phyloP scores from a whole-genome alignment of 805 yeast genomes.

The Pichia eremophila region DNA sequence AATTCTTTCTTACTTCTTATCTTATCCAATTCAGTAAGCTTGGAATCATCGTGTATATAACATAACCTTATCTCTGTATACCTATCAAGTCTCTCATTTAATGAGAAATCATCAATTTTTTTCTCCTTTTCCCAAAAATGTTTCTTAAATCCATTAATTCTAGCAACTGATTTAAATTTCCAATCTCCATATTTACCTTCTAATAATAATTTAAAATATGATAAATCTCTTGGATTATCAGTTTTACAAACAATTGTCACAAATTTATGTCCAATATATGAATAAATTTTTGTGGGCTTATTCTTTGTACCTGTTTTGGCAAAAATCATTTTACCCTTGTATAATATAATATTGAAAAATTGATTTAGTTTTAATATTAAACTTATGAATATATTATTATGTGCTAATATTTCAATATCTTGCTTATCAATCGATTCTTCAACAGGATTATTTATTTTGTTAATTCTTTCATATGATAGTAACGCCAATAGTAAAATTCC shows the following conservation, averaged over 20 bases:
- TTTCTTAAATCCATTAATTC: slow-evolving; percentile 6
- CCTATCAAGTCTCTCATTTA: too few relatives aligned
- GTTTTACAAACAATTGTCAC: slow-evolving; percentile 8
- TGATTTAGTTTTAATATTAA: slow-evolving; percentile 1
- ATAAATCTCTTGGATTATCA: slow-evolving; percentile 1
- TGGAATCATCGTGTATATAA: not conserved
- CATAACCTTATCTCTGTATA: slow-evolving; percentile 9
- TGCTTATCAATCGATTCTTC: not conserved
- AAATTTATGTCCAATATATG: slow-evolving; percentile 13
- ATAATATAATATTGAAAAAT: slow-evolving; percentile 5
- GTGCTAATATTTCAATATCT: slow-evolving; percentile 5
- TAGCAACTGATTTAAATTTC: slow-evolving; percentile 9
- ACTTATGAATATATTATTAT: slow-evolving; percentile 10
- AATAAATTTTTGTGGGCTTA: slow-evolving; percentile 1
- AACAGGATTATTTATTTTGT: not conserved
- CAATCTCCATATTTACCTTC: slow-evolving; percentile 8
- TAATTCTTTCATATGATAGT: slow-evolving; percentile 3
- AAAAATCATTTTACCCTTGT: slow-evolving; percentile 8
- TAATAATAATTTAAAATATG: slow-evolving; percentile 9
- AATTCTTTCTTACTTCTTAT: not conserved
- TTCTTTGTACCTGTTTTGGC: slow-evolving; percentile 5
- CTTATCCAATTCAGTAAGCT: not conserved
- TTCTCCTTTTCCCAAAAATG: not conserved
- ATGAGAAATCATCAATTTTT: not conserved
- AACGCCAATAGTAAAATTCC: slow-evolving; percentile 2